Conservation (phyloP, 768 basidiomycete genomes). For the Suillus subaureus region DNA sequence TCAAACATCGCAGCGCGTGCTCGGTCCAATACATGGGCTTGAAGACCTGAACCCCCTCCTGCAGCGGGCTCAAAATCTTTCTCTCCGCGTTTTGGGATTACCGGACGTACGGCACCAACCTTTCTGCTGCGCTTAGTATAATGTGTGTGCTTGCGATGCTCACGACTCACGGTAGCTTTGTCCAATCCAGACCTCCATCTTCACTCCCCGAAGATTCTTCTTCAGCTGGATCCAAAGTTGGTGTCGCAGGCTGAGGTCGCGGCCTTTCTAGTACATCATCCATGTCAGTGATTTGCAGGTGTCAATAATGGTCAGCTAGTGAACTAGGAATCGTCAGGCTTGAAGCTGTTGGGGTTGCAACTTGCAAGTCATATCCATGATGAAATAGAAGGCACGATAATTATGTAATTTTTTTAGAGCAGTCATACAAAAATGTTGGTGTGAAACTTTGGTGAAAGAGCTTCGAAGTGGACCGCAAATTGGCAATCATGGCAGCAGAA, state of each 20-base stretch:
- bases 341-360: background rate
- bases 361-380: background rate
- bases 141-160: conserved; percentile 12
- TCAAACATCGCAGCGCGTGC: conserved; percentile 87
- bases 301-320: background rate
- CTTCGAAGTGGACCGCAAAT: conserved; percentile 13
- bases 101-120: conserved; percentile 47
- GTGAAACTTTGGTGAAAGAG: background rate
- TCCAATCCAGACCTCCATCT: conserved; percentile 82
- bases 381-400: background rate
- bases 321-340: background rate
- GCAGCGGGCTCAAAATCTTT: conserved; percentile 92
- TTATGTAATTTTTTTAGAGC: background rate
- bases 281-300: conserved; percentile 38
- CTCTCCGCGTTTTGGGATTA: conserved; percentile 95
- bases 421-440: background rate
- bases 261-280: conserved; percentile 62
- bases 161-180: conserved; percentile 62
- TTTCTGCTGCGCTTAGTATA: conserved; percentile 19
- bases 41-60: conserved; percentile 68
- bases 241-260: conserved; percentile 15
- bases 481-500: conserved; percentile 29
- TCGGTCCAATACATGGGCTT: conserved; percentile 78
- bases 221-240: conserved; percentile 36
- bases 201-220: conserved; percentile 69